A percentile compares a stretch with the other conserved stretches of the same genome.
These are phyloP conservation scores for Carex myosuroides DNA, from an alignment of 176 grass and related monocot genomes.

Conservation along the genomic window DNA sequence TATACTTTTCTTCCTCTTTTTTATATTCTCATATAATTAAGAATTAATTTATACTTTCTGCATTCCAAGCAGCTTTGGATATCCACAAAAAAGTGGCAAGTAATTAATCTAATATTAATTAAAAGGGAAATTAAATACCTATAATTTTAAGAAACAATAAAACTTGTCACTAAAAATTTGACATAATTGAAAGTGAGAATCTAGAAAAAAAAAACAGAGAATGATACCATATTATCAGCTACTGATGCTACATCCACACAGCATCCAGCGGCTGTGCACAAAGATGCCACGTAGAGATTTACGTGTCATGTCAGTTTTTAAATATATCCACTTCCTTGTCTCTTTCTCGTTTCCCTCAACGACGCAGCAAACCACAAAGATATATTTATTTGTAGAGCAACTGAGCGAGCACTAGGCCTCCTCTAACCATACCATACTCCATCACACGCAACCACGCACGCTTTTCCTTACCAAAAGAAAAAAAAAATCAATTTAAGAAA, in stretches of 20 bases:
- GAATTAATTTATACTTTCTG: no score
- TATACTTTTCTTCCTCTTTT: background rate
- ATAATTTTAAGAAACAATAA: no score
- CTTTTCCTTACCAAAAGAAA: no score
- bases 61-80: no score
- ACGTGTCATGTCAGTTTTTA: slow-evolving; percentile 5
- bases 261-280: background rate
- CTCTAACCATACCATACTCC: no score
- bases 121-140: no score
- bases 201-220: background rate
- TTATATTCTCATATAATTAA: background rate
- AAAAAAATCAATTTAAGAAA: background rate
- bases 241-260: background rate
- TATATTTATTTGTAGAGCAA: background rate
- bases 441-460: no score
- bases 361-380: background rate
- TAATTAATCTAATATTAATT: no score
- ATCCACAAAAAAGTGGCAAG: no score
- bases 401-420: background rate
- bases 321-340: slow-evolving; percentile 15
- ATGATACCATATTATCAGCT: background rate
- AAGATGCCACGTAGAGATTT: background rate
- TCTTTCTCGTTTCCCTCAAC: background rate
- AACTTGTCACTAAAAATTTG: no score
- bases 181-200: no score